phyloP scores from a whole-genome alignment of 805 yeast genomes.

The Nakazawaea anatomiae region DNA sequence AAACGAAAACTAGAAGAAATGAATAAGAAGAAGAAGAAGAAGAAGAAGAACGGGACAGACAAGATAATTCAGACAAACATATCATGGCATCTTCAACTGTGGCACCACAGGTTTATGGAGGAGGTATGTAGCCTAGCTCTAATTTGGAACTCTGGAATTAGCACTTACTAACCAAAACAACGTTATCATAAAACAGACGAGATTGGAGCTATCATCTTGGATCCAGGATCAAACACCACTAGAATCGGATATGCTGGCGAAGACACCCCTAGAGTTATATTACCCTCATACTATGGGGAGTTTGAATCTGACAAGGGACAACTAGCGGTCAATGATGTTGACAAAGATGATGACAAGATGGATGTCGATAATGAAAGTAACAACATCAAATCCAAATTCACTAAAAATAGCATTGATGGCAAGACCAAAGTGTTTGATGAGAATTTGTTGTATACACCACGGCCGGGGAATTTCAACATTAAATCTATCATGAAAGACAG shows the following conservation, averaged over 20 bases:
- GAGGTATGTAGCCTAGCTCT: slow-evolving; percentile 19
- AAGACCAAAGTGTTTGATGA: slow-evolving; percentile 23
- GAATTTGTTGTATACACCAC: slow-evolving; percentile 34
- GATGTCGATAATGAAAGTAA: slow-evolving; percentile 12
- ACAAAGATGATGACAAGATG: slow-evolving; percentile 15
- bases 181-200: slow-evolving; percentile 49
- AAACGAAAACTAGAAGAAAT: no score
- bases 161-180: no score
- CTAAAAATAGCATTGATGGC: not conserved
- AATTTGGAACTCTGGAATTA: no score
- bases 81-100: slow-evolving; percentile 19
- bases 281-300: slow-evolving; percentile 65
- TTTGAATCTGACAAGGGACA: not conserved
- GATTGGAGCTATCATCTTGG: slow-evolving; percentile 84
- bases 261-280: slow-evolving; percentile 71
- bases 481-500: slow-evolving; percentile 57
- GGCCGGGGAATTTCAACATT: slow-evolving; percentile 41
- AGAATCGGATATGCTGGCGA: slow-evolving; percentile 92
- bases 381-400: not conserved
- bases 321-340: not conserved
- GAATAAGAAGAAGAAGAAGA: no score
- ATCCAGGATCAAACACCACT: slow-evolving; percentile 82
- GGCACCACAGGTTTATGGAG: slow-evolving; percentile 50
- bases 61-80: no score
- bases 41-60: no score